Evolutionary conservation across 139 green algal genomes (phyloP).

Genomic region (Auxenochlorella pyrenoidosa): DNA sequence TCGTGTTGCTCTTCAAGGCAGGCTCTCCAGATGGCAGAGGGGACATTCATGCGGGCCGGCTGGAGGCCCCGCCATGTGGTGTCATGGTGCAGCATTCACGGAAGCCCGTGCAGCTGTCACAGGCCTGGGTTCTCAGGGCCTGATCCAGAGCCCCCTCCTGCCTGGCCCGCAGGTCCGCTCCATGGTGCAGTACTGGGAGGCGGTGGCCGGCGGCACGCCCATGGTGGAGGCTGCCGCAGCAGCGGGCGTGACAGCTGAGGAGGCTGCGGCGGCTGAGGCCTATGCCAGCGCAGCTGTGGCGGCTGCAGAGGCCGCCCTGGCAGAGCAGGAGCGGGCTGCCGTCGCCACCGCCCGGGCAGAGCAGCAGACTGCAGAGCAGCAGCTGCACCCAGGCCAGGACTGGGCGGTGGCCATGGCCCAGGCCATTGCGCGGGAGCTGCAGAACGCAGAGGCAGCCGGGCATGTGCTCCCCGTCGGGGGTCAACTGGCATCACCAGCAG

Average conservation of each 20-base stretch:
- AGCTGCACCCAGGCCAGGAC: neutral
- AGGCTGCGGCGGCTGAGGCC: neutral
- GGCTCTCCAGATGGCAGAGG: too few species aligned
- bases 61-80: too few species aligned
- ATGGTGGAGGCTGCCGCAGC: neutral
- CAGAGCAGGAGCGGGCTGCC: neutral
- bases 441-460: neutral
- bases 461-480: neutral
- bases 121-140: neutral
- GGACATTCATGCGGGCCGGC: too few species aligned
- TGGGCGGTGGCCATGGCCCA: neutral
- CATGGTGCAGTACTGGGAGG: constrained; percentile 49
- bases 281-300: constrained; percentile 20
- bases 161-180: constrained; percentile 17
- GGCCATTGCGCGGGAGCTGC: neutral
- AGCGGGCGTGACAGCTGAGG: neutral
- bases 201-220: constrained; percentile 28
- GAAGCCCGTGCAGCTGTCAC: too few species aligned
- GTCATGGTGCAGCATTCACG: too few species aligned
- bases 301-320: constrained; percentile 24
- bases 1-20: too few species aligned
- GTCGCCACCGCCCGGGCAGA: neutral
- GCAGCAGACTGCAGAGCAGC: neutral
- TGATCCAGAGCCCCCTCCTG: too few species aligned
- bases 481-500: neutral